Percentiles rank a stretch among this genome's conserved stretches.
These are phyloP conservation scores for Fusarium sarcochroum DNA, from an alignment of 2,329 filamentous ascomycete species.

Conservation along the genomic window DNA sequence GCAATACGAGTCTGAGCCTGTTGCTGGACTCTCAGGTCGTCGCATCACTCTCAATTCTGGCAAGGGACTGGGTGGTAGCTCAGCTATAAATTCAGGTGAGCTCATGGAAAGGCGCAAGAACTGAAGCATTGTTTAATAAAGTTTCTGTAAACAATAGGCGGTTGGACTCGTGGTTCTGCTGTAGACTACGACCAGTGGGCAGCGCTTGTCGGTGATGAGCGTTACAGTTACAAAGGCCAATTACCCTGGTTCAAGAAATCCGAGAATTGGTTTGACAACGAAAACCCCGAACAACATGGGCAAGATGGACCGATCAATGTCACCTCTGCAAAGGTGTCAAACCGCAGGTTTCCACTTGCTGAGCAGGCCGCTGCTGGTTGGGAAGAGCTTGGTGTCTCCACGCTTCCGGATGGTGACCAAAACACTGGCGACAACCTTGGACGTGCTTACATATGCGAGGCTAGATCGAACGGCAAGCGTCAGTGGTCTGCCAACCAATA, in stretches of 20 bases:
- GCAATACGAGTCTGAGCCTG: slow-evolving; percentile 53
- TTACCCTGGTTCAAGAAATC: slow-evolving; percentile 61
- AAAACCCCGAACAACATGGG: slow-evolving; percentile 55
- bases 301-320: slow-evolving; percentile 56
- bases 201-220: slow-evolving; percentile 51
- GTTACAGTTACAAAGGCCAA: slow-evolving; percentile 62
- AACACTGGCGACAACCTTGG: slow-evolving; percentile 51
- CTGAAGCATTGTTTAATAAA: not conserved
- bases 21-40: slow-evolving; percentile 45
- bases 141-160: slow-evolving; percentile 37
- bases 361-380: slow-evolving; percentile 55
- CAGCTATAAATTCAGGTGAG: slow-evolving; percentile 57
- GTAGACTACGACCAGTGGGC: slow-evolving; percentile 63
- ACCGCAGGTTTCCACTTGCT: slow-evolving; percentile 57
- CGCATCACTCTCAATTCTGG: slow-evolving; percentile 49
- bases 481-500: slow-evolving; percentile 46
- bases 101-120: rapidly evolving
- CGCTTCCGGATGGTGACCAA: slow-evolving; percentile 46
- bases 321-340: slow-evolving; percentile 48
- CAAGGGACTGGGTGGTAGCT: slow-evolving; percentile 59
- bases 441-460: slow-evolving; percentile 52
- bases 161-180: slow-evolving; percentile 60
- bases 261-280: slow-evolving; percentile 51
- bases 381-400: slow-evolving; percentile 56
- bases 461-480: slow-evolving; percentile 43